These are phyloP conservation scores for Rhexocercosporidium sp. DNA, from an alignment of 2,329 filamentous ascomycete genomes.

Conservation along the genomic window DNA sequence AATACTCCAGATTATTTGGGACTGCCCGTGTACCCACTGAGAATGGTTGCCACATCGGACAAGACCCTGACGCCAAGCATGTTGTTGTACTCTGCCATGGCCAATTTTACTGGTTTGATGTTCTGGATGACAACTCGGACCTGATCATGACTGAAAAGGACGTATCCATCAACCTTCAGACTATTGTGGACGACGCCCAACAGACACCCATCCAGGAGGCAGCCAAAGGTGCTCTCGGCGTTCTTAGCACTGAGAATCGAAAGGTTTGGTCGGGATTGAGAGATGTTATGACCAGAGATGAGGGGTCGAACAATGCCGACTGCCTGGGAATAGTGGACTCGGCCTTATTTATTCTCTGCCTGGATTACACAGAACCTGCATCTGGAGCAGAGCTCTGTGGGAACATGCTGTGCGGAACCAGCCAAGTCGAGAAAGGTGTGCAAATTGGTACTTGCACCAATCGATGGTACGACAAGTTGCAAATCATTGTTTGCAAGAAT, in stretches of 20 bases:
- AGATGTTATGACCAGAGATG: slow-evolving; percentile 84
- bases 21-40: slow-evolving; percentile 94
- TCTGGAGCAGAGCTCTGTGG: slow-evolving; percentile 87
- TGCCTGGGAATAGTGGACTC: slow-evolving; percentile 96
- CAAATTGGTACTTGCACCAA: slow-evolving; percentile 98
- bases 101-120: slow-evolving; percentile 99
- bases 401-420: slow-evolving; percentile 98
- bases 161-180: slow-evolving; percentile 86
- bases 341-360: slow-evolving; percentile 87
- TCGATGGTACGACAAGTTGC: slow-evolving; percentile 98
- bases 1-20: slow-evolving; percentile 93
- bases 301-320: slow-evolving; percentile 92
- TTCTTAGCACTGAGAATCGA: slow-evolving; percentile 93
- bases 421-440: slow-evolving; percentile 87
- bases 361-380: slow-evolving; percentile 88
- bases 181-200: slow-evolving; percentile 88
- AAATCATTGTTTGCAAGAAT: slow-evolving; percentile 99
- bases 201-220: slow-evolving; percentile 91
- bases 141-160: slow-evolving; percentile 98
- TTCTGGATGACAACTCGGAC: slow-evolving; percentile 91
- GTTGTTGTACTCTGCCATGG: slow-evolving; percentile 92
- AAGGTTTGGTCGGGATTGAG: slow-evolving; percentile 94
- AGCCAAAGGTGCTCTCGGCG: slow-evolving; percentile 91
- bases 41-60: slow-evolving; percentile 92
- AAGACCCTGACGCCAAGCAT: slow-evolving; percentile 92